These are phyloP conservation scores for Arthrocladium fulminans DNA, from an alignment of 2,329 filamentous ascomycete genomes.

Conservation along the genomic window DNA sequence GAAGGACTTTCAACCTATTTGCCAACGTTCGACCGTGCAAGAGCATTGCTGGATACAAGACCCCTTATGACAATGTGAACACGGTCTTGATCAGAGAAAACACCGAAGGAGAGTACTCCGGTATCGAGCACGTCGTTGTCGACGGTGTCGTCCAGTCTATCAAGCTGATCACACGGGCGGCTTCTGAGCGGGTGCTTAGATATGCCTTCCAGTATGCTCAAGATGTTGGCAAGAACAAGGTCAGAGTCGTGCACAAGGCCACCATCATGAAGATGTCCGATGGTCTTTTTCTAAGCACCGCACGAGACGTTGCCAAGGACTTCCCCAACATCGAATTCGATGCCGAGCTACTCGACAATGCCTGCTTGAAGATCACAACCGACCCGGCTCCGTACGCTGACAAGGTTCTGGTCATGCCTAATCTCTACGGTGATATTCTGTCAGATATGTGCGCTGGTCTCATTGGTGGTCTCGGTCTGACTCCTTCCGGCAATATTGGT, in stretches of 20 bases:
- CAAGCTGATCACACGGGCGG: conserved; percentile 92
- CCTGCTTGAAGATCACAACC: conserved; percentile 96
- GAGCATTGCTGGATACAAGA: conserved; percentile 96
- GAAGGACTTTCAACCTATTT: conserved; percentile 99
- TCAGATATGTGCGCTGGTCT: conserved; percentile 99
- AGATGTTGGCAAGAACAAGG: conserved; percentile 89
- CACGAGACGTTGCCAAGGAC: conserved; percentile 79
- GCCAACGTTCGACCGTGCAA: conserved; percentile 98
- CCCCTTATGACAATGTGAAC: conserved; percentile 92
- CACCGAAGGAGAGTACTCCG: conserved; percentile 98
- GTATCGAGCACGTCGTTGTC: conserved; percentile 96
- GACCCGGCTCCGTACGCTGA: conserved; percentile 88
- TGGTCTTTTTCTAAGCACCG: conserved; percentile 90
- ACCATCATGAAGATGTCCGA: conserved; percentile 99
- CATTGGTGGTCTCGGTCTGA: conserved; percentile 94
- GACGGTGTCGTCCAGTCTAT: conserved; percentile 98
- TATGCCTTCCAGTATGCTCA: conserved; percentile 98
- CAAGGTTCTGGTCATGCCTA: conserved; percentile 82
- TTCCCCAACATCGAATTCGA: conserved; percentile 95
- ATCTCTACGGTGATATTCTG: conserved; percentile 98
- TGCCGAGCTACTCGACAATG: conserved; percentile 96
- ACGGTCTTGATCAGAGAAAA: conserved; percentile 98
- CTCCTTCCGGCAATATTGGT: conserved; percentile 96
- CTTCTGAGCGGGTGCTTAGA: conserved; percentile 87
- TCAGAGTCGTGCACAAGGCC: conserved; percentile 84